phyloP scores from a whole-genome alignment of 345 rosid genomes.

The Abelmoschus esculentus region DNA sequence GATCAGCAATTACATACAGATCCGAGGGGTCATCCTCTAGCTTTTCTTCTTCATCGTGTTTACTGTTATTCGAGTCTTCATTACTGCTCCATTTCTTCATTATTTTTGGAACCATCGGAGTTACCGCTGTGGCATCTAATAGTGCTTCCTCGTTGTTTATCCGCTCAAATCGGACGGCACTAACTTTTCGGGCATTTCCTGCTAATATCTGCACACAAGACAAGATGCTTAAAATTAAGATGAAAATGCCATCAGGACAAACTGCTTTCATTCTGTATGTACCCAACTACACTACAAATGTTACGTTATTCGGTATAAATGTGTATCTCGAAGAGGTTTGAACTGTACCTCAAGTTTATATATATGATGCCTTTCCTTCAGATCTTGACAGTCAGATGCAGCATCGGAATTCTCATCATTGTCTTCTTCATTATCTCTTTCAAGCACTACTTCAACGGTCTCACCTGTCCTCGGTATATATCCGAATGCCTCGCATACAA shows the following conservation, averaged over 20 bases:
- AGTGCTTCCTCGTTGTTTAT: no score
- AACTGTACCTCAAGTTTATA: slow-evolving; percentile 79
- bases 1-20: slow-evolving; percentile 23
- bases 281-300: not conserved
- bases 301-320: not conserved
- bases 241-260: no score
- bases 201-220: slow-evolving; percentile 40
- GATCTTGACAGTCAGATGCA: slow-evolving; percentile 59
- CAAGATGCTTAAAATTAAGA: not conserved
- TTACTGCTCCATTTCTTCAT: no score
- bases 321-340: not conserved
- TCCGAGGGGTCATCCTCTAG: slow-evolving; percentile 26
- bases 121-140: slow-evolving; percentile 35
- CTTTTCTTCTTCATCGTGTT: slow-evolving; percentile 5
- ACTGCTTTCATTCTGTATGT: no score
- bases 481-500: slow-evolving; percentile 93
- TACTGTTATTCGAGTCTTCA: no score
- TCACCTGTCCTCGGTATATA: slow-evolving; percentile 97
- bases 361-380: slow-evolving; percentile 58
- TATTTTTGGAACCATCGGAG: slow-evolving; percentile 42
- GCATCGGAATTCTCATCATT: slow-evolving; percentile 47
- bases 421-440: slow-evolving; percentile 71
- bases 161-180: no score
- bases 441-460: slow-evolving; percentile 62
- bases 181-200: no score